Evolutionary conservation across 306 rosid species (phyloP).

Genomic region (Hippophae tibetana): DNA sequence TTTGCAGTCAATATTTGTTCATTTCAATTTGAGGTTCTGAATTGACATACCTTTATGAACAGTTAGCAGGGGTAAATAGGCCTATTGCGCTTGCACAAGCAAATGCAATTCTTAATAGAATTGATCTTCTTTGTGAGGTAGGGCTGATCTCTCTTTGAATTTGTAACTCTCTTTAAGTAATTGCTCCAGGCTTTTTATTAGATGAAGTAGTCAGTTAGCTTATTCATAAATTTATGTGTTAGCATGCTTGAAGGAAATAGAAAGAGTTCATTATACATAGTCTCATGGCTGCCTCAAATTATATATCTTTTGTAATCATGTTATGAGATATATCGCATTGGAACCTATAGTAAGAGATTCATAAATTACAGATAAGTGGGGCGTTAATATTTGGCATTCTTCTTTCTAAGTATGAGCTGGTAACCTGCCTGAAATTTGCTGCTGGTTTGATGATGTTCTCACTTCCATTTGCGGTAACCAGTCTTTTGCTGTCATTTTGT

Average conservation of each 20-base stretch:
- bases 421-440: conserved; percentile 76
- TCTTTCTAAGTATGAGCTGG: conserved; percentile 76
- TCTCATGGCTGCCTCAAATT: too few relatives aligned
- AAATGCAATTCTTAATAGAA: conserved; percentile 83
- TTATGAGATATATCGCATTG: too few relatives aligned
- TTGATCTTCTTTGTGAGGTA: conserved; percentile 94
- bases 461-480: conserved; percentile 70
- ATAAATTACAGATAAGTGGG: conserved; percentile 62
- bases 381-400: conserved; percentile 75
- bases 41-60: conserved; percentile 22
- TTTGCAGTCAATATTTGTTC: neutral
- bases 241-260: too few relatives aligned
- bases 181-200: neutral
- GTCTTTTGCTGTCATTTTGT: conserved; percentile 24
- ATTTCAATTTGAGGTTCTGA: conserved; percentile 4
- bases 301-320: too few relatives aligned
- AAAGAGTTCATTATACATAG: too few relatives aligned
- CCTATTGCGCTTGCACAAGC: conserved; percentile 91
- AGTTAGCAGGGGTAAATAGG: conserved; percentile 91
- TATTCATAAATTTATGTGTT: too few relatives aligned
- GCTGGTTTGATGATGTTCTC: conserved; percentile 64
- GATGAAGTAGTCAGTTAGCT: too few relatives aligned
- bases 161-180: neutral
- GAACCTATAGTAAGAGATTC: neutral
- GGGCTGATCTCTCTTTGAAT: neutral